Conservation (phyloP, 371 early-diverging fungal genomes). For the Mortierella sp. region DNA sequence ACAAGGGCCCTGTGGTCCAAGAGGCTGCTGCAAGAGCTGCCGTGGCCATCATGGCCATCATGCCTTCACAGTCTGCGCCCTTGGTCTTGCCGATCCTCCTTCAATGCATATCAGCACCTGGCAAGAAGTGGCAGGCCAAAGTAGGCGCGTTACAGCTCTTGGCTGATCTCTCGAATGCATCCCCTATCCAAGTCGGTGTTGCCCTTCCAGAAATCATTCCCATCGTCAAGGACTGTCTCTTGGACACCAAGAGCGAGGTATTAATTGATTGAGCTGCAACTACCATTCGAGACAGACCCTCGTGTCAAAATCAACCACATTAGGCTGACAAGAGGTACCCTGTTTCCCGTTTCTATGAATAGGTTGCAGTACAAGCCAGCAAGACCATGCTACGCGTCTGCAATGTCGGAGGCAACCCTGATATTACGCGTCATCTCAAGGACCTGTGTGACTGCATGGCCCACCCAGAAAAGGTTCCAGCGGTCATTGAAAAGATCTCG, state of each 20-base stretch:
- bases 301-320: background rate
- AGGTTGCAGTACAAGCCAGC: constrained; percentile 52
- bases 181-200: constrained; percentile 66
- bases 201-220: constrained; percentile 78
- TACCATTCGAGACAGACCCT: background rate
- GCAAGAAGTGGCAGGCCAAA: constrained; percentile 83
- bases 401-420: constrained; percentile 68
- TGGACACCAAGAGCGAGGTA: constrained; percentile 79
- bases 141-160: constrained; percentile 69
- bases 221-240: constrained; percentile 75
- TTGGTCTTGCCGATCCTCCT: constrained; percentile 68
- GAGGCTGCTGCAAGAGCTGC: constrained; percentile 71
- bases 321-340: background rate
- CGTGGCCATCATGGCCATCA: constrained; percentile 58
- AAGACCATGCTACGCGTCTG: constrained; percentile 65
- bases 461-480: constrained; percentile 72
- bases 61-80: constrained; percentile 65
- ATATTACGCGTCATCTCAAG: constrained; percentile 73
- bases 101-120: constrained; percentile 67
- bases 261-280: background rate
- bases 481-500: constrained; percentile 68
- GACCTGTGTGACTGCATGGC: constrained; percentile 72
- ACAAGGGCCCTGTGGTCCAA: constrained; percentile 71
- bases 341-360: background rate
- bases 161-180: constrained; percentile 61